Evolutionary conservation across 495 filamentous ascomycete species (phyloP), one percentile per base, ranked within the genome.

Genomic region (Entonaema liquescens): DNA sequence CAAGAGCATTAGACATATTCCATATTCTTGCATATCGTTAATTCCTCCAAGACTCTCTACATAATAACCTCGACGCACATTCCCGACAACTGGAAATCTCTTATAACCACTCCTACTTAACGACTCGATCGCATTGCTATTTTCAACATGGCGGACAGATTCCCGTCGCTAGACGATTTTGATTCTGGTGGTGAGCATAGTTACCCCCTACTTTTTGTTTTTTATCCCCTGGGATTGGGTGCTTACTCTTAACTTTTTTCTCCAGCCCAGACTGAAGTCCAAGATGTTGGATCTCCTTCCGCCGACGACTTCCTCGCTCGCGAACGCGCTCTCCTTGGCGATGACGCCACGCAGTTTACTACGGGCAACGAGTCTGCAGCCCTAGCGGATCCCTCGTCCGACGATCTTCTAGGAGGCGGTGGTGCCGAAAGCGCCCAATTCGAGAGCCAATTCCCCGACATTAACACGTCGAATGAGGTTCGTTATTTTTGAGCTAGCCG

Each of bases 121-220:
- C 28, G 1, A 3, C 44, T 29, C 15, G 38, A 55, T 38, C 38
- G 31, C 47, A 70, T 67, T 60, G 38, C 58, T 49, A 42, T 53
- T 33, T 21, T 67, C 76, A 77, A 76, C 52, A 99, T 99, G 95
- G 95, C 95, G 21, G 94, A 98, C 82, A 86, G 94, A 77, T 99
- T 99, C 81, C 95, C 95, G 59, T 96, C 95, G 21, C 83, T 99
- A 77, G 95, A 99, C 79, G 95, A 98, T 78, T 94, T 98, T 80
- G 91, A 95, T 76, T 93, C 91, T 60, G 95, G 95, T 89, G 87
- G 84, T 91, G 83, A 79, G 79, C 74, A 49, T 15, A 52, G 9
- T 56, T 15, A 19, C 52, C 59, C 50, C 44, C 66, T 53, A 56
- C 50, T 49, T 26, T 17, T 33, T 23, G 9, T 17, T n/a, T 36